phyloP scores from a whole-genome alignment of 768 basidiomycete species.

The Goffeauzyma gilvescens region DNA sequence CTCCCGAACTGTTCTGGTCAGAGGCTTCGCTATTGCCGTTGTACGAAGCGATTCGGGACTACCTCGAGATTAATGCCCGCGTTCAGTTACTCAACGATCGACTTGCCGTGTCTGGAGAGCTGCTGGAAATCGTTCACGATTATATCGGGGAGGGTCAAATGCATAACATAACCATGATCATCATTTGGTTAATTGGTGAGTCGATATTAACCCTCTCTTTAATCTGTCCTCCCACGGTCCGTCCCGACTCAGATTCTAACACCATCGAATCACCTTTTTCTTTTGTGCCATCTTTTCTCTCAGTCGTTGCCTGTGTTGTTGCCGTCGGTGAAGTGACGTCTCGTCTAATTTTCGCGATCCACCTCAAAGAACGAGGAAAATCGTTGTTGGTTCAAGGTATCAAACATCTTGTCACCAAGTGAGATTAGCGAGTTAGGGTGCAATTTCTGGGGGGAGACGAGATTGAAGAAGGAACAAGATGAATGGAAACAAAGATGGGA shows the following conservation, averaged over 20 bases:
- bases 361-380: conserved; percentile 18
- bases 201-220: conserved; percentile 42
- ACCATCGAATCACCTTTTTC: not conserved
- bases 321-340: conserved; percentile 27
- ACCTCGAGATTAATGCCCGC: conserved; percentile 73
- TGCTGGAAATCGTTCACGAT: conserved; percentile 80
- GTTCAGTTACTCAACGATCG: conserved; percentile 78
- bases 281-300: not conserved
- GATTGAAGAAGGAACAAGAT: too few species aligned
- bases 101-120: conserved; percentile 64
- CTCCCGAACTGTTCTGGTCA: conserved; percentile 85
- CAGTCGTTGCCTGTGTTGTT: conserved; percentile 11
- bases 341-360: conserved; percentile 21
- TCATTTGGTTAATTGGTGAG: conserved; percentile 69
- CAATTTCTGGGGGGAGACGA: too few species aligned
- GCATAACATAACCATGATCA: conserved; percentile 71
- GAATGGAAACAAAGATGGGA: too few species aligned
- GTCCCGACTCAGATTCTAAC: not conserved
- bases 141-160: conserved; percentile 76
- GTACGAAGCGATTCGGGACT: conserved; percentile 82
- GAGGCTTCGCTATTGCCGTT: conserved; percentile 74
- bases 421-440: too few species aligned
- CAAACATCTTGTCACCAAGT: too few species aligned
- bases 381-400: conserved; percentile 13
- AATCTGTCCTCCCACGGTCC: not conserved